Evolutionary conservation across 768 basidiomycete genomes (phyloP), one percentile per base, ranked within the genome.

Genomic region (Mycena olivaceomarginata): DNA sequence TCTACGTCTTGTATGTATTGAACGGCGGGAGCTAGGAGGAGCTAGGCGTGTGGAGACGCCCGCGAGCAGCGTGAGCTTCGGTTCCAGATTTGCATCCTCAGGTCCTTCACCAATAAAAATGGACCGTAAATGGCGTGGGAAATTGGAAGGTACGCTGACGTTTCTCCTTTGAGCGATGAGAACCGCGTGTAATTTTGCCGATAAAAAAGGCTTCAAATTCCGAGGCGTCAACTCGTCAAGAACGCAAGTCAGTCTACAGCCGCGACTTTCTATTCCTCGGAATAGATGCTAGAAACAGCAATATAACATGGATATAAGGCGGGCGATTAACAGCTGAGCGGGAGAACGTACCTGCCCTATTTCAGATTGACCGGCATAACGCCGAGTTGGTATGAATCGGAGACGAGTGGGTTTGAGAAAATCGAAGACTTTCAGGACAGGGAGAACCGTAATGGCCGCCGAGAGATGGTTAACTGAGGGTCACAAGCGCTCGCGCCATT

Each of bases 81-180:
- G 62, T 59, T 62, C 41, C 53, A 69, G 22, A 59, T 59, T 46
- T 46, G 22, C 39, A 20, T 16, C 13, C 18, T 31, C 12, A 39
- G 31, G 39, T 40, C 63, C 22, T 31, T 5, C 43, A 22, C 48
- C 48, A 31, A 31, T 67, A 20, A 48, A 37, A 43, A 40, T n/a
- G 22, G 64, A 45, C 13, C 12, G 18, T n/a, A 31, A 20, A 25
- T 51, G 16, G 51, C 64, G 67, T 69, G 51, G 51, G 67, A 45
- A 18, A 46, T 67, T 16, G 39, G 60, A 2, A 53, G 31, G 31
- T 9, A 45, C 41, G 5, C 5, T 60, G 63, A 71, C 64, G 12
- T 60, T 67, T 77, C 76, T 60, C 70, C 76, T 60, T 72, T 18
- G 31, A 72, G 76, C 15, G n/a, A 39, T 77, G 76, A 8, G 76